Base-by-base conservation (phyloP, 2,329 filamentous ascomycete species). In the Pseudogymnoascus sp. region DNA sequence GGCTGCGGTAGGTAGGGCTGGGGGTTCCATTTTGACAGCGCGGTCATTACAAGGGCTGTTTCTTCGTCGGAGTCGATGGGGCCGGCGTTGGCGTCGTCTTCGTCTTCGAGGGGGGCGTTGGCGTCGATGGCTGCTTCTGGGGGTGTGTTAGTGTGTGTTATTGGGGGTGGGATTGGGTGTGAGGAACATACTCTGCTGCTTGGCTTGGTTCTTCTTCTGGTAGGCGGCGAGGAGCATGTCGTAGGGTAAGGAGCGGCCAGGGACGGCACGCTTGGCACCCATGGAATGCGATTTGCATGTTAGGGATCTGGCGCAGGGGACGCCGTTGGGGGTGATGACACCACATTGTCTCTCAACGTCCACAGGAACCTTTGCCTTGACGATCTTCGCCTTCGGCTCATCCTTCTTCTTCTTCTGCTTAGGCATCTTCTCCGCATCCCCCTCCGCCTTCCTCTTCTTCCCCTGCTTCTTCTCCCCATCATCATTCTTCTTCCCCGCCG, bases 121-220 rank as follows among this genome's bases (percentile, higher is more conserved):
- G 94, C 93, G 73, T 97, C 92, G 67, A 99, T 88, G 37, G 92
- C 92, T 36, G 92, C 92, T 78, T 97, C 90, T 94, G 73, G 63
- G 52, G n/a, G 45, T 40, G 4, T 52, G 58, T 69, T 61, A 69
- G 68, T 67, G 58, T 39, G 52, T 60, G 42, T 55, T 15, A 59
- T 45, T 10, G 39, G 64, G 58, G 15, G 64, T 58, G 61, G 58
- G 61, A 29, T 60, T 33, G 31, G 48, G 15, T 25, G 9, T 58
- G 25, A 39, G 35, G 45, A 18, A 82, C 87, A 77, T 80, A 92
- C 90, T 96, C 75, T 97, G 94, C 77, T 96, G 90, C 72, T 96
- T 96, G 21, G 94, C 94, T 74, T 97, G 94, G 70, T 99, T 99
- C 80, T 97, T 97, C 82, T 97, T 97, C 74, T 94, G 90, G 71